Evolutionary conservation across 257 asterid species (phyloP), one percentile per base, ranked within the genome.

Genomic region (Perilla frutescens): DNA sequence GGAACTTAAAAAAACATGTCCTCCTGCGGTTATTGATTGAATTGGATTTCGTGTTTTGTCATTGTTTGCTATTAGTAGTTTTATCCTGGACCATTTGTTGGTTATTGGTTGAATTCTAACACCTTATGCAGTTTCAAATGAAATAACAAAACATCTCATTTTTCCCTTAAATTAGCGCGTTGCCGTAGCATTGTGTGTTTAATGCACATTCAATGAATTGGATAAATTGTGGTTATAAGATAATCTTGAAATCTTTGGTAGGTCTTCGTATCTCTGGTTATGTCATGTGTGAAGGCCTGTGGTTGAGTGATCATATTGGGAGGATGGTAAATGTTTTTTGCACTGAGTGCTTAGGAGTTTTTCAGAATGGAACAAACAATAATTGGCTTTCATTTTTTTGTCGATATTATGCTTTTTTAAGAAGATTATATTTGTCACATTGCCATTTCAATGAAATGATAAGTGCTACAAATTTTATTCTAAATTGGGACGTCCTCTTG

Each of bases 51-150:
- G 26, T 63, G 47, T 13, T 62, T 20, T 10, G 66, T 29, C 57
- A 65, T 13, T 74, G 60, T 74, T 64, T 64, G n/a, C 50, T 3
- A 45, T 3, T n/a, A 68, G 44, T 15, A 15, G 39, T 53, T 20
- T 20, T 20, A 20, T 73, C 66, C 59, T 73, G n/a, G 34, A 44
- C 55, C 9, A 4, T 9, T 70, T 20, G 0, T 56, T 58, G 67
- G 8, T 9, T 41, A 26, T 13, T 26, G 66, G 36, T 57, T 57
- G 51, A 56, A 26, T 48, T 44, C 7, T 48, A 55, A 26, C 26
- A 0, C 26, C 62, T 37, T 48, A 43, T 31, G 59, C 26, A 61
- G 49, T 49, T 6, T 48, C 7, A 10, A n/a, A 8, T 63, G 48
- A 66, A 49, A 48, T 34, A 64, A 11, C 34, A 8, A 44, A 8